Conservation (phyloP, 768 basidiomycete species). For the Tricholoma sp. region DNA sequence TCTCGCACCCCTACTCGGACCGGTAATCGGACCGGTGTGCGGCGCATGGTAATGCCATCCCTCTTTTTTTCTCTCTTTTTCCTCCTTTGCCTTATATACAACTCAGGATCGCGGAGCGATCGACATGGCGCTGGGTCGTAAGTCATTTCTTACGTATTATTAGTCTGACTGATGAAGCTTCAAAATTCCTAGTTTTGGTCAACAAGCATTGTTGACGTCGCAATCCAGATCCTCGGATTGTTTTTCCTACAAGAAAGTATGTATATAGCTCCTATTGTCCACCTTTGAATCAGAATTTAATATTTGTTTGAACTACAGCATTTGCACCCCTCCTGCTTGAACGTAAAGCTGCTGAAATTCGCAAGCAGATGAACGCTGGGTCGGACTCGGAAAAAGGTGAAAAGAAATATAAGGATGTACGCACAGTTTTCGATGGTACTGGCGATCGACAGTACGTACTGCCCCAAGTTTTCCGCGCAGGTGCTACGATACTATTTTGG, state of each 20-base stretch:
- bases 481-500: background rate
- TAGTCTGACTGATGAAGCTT: background rate
- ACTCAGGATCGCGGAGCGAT: constrained; percentile 47
- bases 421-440: constrained; percentile 42
- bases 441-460: constrained; percentile 39
- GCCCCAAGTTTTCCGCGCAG: background rate
- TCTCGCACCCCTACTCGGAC: constrained; percentile 60
- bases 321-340: constrained; percentile 41
- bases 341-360: constrained; percentile 44
- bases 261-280: constrained; percentile 9
- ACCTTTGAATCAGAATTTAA: background rate
- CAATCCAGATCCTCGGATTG: constrained; percentile 50
- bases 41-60: constrained; percentile 47
- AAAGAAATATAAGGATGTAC: constrained; percentile 26
- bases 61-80: background rate
- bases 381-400: constrained; percentile 42
- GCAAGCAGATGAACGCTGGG: constrained; percentile 27
- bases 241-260: constrained; percentile 60
- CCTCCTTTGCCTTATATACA: background rate
- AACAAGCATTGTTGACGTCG: constrained; percentile 50
- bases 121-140: constrained; percentile 73
- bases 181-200: constrained; percentile 51
- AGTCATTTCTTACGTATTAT: constrained; percentile 15
- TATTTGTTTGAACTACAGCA: constrained; percentile 25
- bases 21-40: constrained; percentile 57